Percentiles rank a stretch among this genome's conserved stretches.
Conservation (phyloP, 1,284 basidiomycete species). For the Naganishia albida region DNA sequence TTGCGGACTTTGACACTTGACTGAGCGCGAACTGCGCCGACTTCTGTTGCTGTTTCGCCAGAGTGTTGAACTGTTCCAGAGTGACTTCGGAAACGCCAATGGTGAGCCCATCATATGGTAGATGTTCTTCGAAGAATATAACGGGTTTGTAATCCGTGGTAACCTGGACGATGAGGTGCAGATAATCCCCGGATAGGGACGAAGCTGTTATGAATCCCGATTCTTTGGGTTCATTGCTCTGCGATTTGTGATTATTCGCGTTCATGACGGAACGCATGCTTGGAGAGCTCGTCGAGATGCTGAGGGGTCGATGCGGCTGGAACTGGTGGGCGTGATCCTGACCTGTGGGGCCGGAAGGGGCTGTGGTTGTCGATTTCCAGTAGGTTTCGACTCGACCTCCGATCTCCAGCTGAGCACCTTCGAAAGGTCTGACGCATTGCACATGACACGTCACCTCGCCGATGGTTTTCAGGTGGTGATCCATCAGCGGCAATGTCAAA, state of each 20-base stretch:
- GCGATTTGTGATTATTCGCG: slow-evolving; percentile 34
- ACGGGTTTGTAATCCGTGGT: slow-evolving; percentile 88
- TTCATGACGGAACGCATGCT: slow-evolving; percentile 34
- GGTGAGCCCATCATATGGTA: slow-evolving; percentile 75
- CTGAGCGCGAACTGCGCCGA: slow-evolving; percentile 26
- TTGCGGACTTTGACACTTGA: slow-evolving; percentile 37
- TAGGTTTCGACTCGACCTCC: slow-evolving; percentile 94
- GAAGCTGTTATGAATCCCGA: slow-evolving; percentile 49
- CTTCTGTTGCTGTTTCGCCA: slow-evolving; percentile 62
- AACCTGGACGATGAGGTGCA: slow-evolving; percentile 85
- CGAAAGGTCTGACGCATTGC: slow-evolving; percentile 85
- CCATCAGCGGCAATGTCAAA: slow-evolving; percentile 81
- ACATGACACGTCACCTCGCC: slow-evolving; percentile 93
- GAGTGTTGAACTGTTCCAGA: slow-evolving; percentile 69
- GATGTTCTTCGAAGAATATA: slow-evolving; percentile 67
- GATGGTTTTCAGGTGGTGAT: slow-evolving; percentile 88
- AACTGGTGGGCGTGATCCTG: slow-evolving; percentile 55
- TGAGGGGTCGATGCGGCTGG: slow-evolving; percentile 51
- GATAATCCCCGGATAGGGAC: slow-evolving; percentile 75
- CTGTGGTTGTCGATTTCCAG: slow-evolving; percentile 79
- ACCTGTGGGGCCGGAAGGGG: slow-evolving; percentile 38
- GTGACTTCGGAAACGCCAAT: slow-evolving; percentile 82
- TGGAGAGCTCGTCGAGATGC: slow-evolving; percentile 50
- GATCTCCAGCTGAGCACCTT: slow-evolving; percentile 90
- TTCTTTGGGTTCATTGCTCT: slow-evolving; percentile 43